Evolutionary conservation across 2,329 filamentous ascomycete genomes (phyloP), one percentile per base, ranked within the genome.

Genomic region (Rutstroemia sp.): DNA sequence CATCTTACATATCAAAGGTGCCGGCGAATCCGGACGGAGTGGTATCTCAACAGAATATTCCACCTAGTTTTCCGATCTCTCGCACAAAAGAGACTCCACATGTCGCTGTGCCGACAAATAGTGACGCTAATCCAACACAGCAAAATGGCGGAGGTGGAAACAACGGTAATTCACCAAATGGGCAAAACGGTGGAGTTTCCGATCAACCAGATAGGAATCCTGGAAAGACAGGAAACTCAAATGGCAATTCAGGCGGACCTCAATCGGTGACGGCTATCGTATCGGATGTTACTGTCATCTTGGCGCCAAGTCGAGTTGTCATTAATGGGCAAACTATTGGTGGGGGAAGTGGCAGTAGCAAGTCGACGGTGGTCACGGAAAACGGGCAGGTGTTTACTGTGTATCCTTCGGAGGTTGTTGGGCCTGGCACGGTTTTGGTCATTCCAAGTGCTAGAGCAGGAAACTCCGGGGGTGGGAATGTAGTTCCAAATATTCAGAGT

Each of bases 361-460:
- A 51, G 27, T 23, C 38, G 16, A 30, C 56, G 42, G 58, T 56
- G 5, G 51, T 69, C 19, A 64, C 64, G 4, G 59, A 60, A 39
- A 60, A 57, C 8, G 61, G 62, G 10, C 58, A 67, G 47, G 58
- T 59, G 6, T 68, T 67, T 38, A 64, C 64, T 3, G 51, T 70
- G 8, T 58, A 63, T 37, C 62, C 66, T 16, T 63, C 61, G 30
- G 56, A 64, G 46, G 57, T 69, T 6, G 56, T 64, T 41, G 64
- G 58, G 27, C 60, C 61, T 19, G 59, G 58, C 7, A 56, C 62
- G 8, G 55, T 58, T 4, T 47, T 69, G 10, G 44, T 56, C 16
- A 57, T 67, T 46, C 64, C 63, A 23, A 57, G 56, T 17, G 57
- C 16, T 46, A 57, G 38, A 42, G 12, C 46, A 57, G 27, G 7